Conservation (phyloP, 2,329 filamentous ascomycete genomes). For the Calonectria crousiana region DNA sequence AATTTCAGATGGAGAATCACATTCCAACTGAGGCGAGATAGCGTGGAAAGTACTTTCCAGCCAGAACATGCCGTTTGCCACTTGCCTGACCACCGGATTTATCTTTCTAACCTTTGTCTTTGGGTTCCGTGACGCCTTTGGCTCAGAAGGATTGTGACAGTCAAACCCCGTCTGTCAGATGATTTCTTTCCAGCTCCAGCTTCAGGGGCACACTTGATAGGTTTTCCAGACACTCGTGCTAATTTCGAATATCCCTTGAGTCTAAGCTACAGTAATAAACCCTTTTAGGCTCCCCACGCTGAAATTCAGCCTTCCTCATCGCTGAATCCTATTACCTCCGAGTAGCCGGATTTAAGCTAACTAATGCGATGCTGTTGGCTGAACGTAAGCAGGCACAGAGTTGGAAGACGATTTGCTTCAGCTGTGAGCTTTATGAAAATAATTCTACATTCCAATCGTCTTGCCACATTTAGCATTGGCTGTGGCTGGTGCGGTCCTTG, state of each 20-base stretch:
- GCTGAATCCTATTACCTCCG: neutral
- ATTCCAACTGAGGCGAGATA: neutral
- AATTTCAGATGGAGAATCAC: neutral
- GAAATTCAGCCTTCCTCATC: neutral
- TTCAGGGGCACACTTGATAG: neutral
- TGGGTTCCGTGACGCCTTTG: neutral
- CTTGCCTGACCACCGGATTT: neutral
- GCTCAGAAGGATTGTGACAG: neutral
- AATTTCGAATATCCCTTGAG: neutral
- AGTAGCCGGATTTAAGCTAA: neutral
- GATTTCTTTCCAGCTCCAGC: neutral
- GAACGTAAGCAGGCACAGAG: neutral
- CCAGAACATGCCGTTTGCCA: neutral
- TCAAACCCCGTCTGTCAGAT: neutral
- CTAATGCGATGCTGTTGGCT: neutral
- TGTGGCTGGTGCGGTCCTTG: neutral
- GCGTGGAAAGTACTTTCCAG: neutral
- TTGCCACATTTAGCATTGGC: neutral
- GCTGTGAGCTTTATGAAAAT: neutral
- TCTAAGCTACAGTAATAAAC: neutral
- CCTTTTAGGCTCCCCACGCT: neutral
- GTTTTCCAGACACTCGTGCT: neutral
- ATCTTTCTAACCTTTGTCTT: neutral
- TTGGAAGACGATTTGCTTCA: neutral
- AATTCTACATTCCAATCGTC: neutral